Evolutionary conservation across 257 asterid genomes (phyloP), one percentile per base, ranked within the genome.

Genomic region (Solanum neorickii): DNA sequence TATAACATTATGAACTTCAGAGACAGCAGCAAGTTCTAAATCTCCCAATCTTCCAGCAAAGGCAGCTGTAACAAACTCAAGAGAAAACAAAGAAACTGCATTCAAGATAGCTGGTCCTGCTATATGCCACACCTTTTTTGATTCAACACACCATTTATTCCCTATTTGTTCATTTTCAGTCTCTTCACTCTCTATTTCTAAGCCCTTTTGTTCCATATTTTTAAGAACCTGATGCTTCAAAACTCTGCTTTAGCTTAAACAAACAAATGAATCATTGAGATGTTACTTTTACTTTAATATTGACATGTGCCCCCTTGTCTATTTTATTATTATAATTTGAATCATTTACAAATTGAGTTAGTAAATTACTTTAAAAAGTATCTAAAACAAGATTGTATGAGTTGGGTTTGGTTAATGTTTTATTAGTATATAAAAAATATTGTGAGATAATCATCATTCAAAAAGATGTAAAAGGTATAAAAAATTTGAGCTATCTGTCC

Each of bases 11-110:
- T 89, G 92, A 52, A 91, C 91, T 31, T 60, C 91, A 0, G 92
- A 88, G 59, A 91, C 90, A 4, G 90, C 92, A 59, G 93, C 93
- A 83, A 91, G 91, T 31, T 91, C 91, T 42, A 87, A 85, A 42
- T 88, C 84, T 75, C 91, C 93, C 20, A 91, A 18, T 75, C 88
- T 91, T 2, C 93, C 93, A 11, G 74, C 91, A 77, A 88, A 91
- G 44, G 93, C 90, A 60, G 76, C 47, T 5, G 92, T 88, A 23
- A 89, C 91, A 69, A 89, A 77, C 5, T 68, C 90, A 29, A 89
- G 52, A 1, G 92, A 91, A 47, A 89, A 89, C 52, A 89, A 90
- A 6, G 93, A 47, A 7, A 89, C 88, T 44, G 90, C 88, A 44
- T 88, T 88, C 2, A 91, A 59, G 9, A 91, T 88, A 21, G 92